phyloP scores from a whole-genome alignment of 1,284 basidiomycete genomes.

The Inonotus hispidus region DNA sequence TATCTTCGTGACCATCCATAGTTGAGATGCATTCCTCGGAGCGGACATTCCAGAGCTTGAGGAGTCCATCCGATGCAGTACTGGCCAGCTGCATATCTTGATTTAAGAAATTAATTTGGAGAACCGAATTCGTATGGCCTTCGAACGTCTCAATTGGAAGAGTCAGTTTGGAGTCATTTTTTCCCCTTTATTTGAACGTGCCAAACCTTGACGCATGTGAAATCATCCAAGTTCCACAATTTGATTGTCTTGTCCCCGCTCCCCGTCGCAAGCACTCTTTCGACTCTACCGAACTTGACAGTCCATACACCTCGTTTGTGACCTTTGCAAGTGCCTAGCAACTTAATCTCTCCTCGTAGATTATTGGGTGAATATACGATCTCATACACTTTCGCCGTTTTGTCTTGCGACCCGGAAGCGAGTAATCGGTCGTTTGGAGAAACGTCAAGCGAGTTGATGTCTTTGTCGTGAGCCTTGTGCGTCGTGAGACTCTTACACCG shows the following conservation, averaged over 20 bases:
- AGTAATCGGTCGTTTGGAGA: conserved; percentile 87
- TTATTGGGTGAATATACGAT: conserved; percentile 55
- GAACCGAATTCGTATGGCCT: conserved; percentile 95
- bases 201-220: conserved; percentile 71
- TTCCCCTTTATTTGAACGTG: background rate
- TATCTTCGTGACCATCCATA: conserved; percentile 95
- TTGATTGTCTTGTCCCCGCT: conserved; percentile 94
- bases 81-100: conserved; percentile 84
- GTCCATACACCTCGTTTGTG: conserved; percentile 97
- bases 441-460: conserved; percentile 96
- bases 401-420: conserved; percentile 94
- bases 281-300: conserved; percentile 81
- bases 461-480: conserved; percentile 94
- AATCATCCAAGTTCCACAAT: conserved; percentile 91
- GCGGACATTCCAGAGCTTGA: conserved; percentile 93
- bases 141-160: conserved; percentile 73
- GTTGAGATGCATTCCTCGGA: conserved; percentile 86
- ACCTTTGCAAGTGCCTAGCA: conserved; percentile 88
- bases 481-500: conserved; percentile 83
- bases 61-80: conserved; percentile 87
- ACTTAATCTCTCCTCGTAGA: conserved; percentile 61
- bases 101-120: conserved; percentile 87
- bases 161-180: background rate
- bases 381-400: conserved; percentile 87
- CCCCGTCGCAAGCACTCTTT: conserved; percentile 86